These are phyloP conservation scores for Xenoacremonium recifei DNA, from an alignment of 2,329 filamentous ascomycete species.

Conservation along the genomic window DNA sequence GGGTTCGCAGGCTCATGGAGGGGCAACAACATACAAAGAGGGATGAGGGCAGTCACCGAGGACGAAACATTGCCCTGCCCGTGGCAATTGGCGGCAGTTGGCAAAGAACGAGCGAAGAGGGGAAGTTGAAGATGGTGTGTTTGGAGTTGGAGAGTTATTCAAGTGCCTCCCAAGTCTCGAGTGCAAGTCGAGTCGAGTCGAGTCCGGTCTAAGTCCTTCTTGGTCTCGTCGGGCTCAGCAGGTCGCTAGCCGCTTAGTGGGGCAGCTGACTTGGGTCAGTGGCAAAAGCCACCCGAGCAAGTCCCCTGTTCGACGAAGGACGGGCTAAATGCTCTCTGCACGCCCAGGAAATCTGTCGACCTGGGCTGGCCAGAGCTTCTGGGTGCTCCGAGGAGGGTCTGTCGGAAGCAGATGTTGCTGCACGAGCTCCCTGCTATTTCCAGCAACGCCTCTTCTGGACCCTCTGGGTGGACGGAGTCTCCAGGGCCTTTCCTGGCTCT, in stretches of 20 bases:
- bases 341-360: neutral
- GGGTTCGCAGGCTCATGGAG: constrained; percentile 20
- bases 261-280: constrained; percentile 32
- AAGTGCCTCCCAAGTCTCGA: constrained; percentile 17
- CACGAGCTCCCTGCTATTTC: constrained; percentile 5
- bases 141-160: constrained; percentile 15
- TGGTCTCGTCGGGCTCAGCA: constrained; percentile 23
- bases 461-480: constrained; percentile 20
- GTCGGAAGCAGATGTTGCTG: neutral
- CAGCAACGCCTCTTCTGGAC: constrained; percentile 23
- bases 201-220: constrained; percentile 29
- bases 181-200: constrained; percentile 19
- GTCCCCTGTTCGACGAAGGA: constrained; percentile 11
- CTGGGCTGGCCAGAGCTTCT: neutral
- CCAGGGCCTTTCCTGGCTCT: constrained; percentile 24
- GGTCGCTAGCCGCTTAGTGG: constrained; percentile 26
- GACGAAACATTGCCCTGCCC: constrained; percentile 37
- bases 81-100: constrained; percentile 32
- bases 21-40: constrained; percentile 5
- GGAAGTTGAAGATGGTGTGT: constrained; percentile 17
- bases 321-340: too few relatives aligned
- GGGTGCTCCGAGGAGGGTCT: neutral
- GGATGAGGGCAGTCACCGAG: constrained; percentile 30
- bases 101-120: constrained; percentile 10
- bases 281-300: constrained; percentile 26